These are phyloP conservation scores for Brasenia schreberi DNA, from an alignment of 164 flowering plant species.

Conservation along the genomic window DNA sequence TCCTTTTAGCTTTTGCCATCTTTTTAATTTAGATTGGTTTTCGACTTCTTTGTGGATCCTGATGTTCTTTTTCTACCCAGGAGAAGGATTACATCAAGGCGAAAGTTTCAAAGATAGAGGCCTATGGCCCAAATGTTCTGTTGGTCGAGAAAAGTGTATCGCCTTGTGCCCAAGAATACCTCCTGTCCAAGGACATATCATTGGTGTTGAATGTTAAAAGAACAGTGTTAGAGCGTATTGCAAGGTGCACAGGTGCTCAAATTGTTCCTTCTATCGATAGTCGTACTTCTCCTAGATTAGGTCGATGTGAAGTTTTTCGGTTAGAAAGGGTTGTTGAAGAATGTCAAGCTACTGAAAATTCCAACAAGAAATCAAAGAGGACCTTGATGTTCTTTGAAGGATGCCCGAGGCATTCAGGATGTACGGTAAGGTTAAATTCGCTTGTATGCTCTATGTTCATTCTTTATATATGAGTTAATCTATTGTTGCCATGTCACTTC, in stretches of 20 bases:
- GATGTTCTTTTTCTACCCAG: constrained; percentile 22
- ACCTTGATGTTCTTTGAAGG: constrained; percentile 96
- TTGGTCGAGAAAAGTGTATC: constrained; percentile 96
- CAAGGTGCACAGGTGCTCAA: constrained; percentile 82
- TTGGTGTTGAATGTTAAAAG: constrained; percentile 83
- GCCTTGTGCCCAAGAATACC: constrained; percentile 81
- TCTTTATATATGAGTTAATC: too few species aligned
- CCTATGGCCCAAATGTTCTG: constrained; percentile 80
- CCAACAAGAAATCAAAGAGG: constrained; percentile 53
- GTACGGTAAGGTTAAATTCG: constrained; percentile 61
- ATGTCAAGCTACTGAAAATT: constrained; percentile 31
- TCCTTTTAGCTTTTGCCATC: neutral
- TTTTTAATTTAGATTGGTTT: neutral
- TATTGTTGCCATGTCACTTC: too few species aligned
- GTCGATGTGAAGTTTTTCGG: constrained; percentile 81
- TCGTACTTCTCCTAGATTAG: constrained; percentile 49
- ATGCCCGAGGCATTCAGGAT: constrained; percentile 89
- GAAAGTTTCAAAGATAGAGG: constrained; percentile 81
- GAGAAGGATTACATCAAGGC: constrained; percentile 85
- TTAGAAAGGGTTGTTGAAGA: constrained; percentile 67
- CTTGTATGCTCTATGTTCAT: too few species aligned
- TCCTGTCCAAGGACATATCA: constrained; percentile 84
- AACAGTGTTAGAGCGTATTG: constrained; percentile 76
- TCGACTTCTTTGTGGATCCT: neutral
- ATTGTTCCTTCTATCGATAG: constrained; percentile 66